phyloP scores from a whole-genome alignment of 306 rosid genomes.

The Pyrus pyrifolia region DNA sequence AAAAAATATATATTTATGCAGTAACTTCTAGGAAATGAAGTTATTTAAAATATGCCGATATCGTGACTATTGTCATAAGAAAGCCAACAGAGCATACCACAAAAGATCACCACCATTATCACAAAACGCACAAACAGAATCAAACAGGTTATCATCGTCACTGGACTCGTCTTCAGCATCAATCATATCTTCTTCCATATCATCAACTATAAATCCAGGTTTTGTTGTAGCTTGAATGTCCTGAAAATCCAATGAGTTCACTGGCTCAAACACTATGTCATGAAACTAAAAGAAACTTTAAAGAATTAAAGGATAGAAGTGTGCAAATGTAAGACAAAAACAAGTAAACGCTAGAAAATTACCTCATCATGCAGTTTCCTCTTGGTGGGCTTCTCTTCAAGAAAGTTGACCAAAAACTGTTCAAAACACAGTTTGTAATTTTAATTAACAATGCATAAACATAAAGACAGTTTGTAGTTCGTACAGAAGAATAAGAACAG shows the following conservation, averaged over 20 bases:
- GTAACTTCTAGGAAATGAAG: background rate
- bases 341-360: slow-evolving; percentile 12
- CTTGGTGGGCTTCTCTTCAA: slow-evolving; percentile 39
- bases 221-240: slow-evolving; percentile 43
- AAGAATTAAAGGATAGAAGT: background rate
- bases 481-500: background rate
- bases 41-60: background rate
- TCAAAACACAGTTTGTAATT: slow-evolving; percentile 24
- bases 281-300: background rate
- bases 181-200: slow-evolving; percentile 33
- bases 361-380: slow-evolving; percentile 57
- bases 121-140: slow-evolving; percentile 82
- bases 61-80: background rate
- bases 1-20: background rate
- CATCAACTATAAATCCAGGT: slow-evolving; percentile 66
- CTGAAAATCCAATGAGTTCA: slow-evolving; percentile 33
- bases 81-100: slow-evolving; percentile 40
- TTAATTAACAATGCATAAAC: background rate
- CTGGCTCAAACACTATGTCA: slow-evolving; percentile 6
- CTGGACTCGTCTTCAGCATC: slow-evolving; percentile 52
- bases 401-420: slow-evolving; percentile 59
- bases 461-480: background rate
- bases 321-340: background rate
- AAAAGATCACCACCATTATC: slow-evolving; percentile 77
- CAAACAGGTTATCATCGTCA: slow-evolving; percentile 60